phyloP scores from a whole-genome alignment of 495 filamentous ascomycete species.

The Aspergillus biplanus region DNA sequence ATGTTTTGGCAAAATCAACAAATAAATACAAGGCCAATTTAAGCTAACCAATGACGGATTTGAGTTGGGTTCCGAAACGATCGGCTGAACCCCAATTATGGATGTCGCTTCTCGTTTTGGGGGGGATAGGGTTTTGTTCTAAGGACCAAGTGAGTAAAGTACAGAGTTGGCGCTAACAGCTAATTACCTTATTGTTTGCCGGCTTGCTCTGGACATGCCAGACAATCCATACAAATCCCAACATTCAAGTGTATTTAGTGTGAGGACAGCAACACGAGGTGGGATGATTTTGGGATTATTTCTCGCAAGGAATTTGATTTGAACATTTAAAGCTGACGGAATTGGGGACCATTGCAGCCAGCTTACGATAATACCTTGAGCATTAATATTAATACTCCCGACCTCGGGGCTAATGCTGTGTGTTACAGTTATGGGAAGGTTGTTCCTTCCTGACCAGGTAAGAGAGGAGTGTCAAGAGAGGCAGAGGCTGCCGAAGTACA shows the following conservation, averaged over 20 bases:
- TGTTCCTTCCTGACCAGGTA: slow-evolving; percentile 2
- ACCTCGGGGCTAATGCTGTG: too few species aligned
- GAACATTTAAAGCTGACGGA: neutral
- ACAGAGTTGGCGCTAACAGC: neutral
- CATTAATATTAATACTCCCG: neutral
- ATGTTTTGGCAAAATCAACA: too few species aligned
- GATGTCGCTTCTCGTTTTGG: neutral
- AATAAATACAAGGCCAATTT: neutral
- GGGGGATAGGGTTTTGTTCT: slow-evolving; percentile 2
- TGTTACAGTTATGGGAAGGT: too few species aligned
- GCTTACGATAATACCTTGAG: neutral
- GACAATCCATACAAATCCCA: neutral
- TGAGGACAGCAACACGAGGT: neutral
- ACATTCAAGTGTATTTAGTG: neutral
- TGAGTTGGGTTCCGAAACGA: neutral
- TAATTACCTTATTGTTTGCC: slow-evolving; percentile 3
- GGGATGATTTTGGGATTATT: slow-evolving; percentile 3
- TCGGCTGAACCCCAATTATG: slow-evolving; percentile 3
- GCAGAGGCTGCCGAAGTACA: neutral
- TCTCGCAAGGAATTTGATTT: neutral
- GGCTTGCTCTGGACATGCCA: neutral
- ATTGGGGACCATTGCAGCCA: neutral
- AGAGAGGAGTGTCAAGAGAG: neutral
- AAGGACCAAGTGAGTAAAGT: slow-evolving; percentile 5
- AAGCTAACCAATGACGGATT: neutral